Base-by-base conservation (phyloP, 1,284 basidiomycete species). In the Rhodotorula sp. region DNA sequence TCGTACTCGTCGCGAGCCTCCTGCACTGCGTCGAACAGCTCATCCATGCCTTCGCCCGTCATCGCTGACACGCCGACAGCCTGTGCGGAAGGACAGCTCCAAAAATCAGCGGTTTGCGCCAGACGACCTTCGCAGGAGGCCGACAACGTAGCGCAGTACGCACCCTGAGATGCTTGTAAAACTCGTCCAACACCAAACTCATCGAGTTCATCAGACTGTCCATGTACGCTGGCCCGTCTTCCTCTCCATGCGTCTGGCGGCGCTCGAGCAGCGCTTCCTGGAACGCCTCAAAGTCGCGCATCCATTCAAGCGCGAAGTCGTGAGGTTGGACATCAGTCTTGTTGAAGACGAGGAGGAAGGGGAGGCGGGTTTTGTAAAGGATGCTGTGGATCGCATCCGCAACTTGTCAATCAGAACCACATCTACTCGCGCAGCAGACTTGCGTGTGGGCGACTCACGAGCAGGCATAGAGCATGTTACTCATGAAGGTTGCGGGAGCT, bases 391-490 rank as follows among this genome's bases (percentile, higher is more conserved):
- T 28, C 13, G 30, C 28, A 28, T 10, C 16, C 52, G n/a, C n/a
- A 11, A 28, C 30, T 30, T 18, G 52, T 26, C 52, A 20, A 10
- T 31, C 30, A 26, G n/a, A n/a, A n/a, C n/a, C n/a, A n/a, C n/a
- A n/a, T n/a, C n/a, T n/a, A n/a, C n/a, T n/a, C n/a, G n/a, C n/a
- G n/a, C n/a, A n/a, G n/a, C n/a, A n/a, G n/a, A n/a, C n/a, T n/a
- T n/a, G n/a, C n/a, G n/a, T n/a, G n/a, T n/a, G n/a, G n/a, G 28
- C 44, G 44, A 81, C 87, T 74, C 70, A 89, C 90, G 91, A 93
- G 85, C 96, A 99, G 1, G 96, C 96, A 78, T 99, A 99, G 60
- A 99, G 85, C 96, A 99, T 99, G 81, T 99, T 99, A 63, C 90
- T 93, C 96, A 99, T 99, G 81, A 99, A 99, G 0, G 96, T 99